Conservation (phyloP, 768 basidiomycete species). For the Filobasidium floriforme region DNA sequence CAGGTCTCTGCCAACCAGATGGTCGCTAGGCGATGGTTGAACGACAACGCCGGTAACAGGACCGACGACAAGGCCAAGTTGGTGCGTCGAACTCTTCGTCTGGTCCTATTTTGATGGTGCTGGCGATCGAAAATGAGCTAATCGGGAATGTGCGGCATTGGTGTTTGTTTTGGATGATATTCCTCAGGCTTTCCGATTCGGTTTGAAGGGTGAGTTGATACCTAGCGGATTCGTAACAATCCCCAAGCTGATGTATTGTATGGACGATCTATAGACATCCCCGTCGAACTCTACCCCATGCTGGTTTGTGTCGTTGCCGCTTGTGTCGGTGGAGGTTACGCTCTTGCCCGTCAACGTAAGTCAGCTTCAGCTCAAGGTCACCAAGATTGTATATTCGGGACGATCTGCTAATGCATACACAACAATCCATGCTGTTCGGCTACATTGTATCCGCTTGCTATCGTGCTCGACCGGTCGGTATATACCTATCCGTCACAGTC, state of each 20-base stretch:
- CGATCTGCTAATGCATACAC: not conserved
- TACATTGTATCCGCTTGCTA: not conserved
- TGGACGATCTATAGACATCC: constrained; percentile 31
- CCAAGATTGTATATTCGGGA: not conserved
- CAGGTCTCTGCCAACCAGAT: constrained; percentile 17
- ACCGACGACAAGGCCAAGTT: constrained; percentile 36
- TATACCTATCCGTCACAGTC: constrained; percentile 21
- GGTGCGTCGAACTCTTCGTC: constrained; percentile 26
- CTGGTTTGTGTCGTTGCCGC: constrained; percentile 39
- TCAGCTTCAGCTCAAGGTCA: not conserved
- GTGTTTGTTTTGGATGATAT: not conserved
- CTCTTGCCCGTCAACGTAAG: constrained; percentile 28
- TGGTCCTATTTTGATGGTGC: too few species aligned
- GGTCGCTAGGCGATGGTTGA: constrained; percentile 14
- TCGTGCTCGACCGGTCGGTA: not conserved
- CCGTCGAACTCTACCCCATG: constrained; percentile 45
- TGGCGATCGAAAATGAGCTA: not conserved
- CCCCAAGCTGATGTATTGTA: not conserved
- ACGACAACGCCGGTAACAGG: constrained; percentile 17
- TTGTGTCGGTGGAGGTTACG: constrained; percentile 37
- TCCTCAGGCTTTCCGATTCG: constrained; percentile 41
- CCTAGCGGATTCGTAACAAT: not conserved
- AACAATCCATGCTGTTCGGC: not conserved
- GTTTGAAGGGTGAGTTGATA: constrained; percentile 32
- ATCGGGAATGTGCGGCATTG: not conserved